A percentile compares a stretch with the other conserved stretches of the same genome.
These are phyloP conservation scores for Kingdonia uniflora DNA, from an alignment of 164 flowering plant species.

Conservation along the genomic window DNA sequence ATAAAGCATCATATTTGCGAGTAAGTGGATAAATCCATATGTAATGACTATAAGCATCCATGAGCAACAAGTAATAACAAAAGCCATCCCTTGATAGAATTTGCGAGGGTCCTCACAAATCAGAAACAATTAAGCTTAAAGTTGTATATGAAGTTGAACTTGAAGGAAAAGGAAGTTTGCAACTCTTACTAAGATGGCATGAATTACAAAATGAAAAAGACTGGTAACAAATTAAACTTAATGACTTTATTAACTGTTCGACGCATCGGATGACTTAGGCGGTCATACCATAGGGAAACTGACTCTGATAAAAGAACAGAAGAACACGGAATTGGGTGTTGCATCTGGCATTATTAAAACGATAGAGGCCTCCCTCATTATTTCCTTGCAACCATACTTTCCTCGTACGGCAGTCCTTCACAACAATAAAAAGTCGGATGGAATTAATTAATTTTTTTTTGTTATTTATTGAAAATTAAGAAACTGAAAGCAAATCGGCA, in stretches of 20 bases:
- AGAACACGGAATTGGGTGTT: not conserved
- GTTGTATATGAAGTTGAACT: not conserved
- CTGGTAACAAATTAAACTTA: not conserved
- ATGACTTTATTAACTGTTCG: not conserved
- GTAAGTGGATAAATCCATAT: not conserved
- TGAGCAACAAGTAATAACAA: too few relatives aligned
- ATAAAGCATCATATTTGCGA: not conserved
- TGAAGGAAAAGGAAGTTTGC: not conserved
- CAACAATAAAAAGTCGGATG: not conserved
- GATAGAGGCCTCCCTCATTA: not conserved
- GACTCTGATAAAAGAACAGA: not conserved
- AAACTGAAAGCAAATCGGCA: not conserved
- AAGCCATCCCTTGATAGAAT: too few relatives aligned
- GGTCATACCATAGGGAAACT: not conserved
- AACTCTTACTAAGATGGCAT: not conserved
- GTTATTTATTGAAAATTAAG: not conserved
- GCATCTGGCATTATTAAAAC: not conserved
- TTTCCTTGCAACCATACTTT: not conserved
- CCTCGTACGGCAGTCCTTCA: not conserved
- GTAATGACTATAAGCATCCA: slow-evolving; percentile 1
- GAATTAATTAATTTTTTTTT: not conserved
- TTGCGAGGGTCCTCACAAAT: too few relatives aligned
- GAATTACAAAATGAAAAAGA: not conserved
- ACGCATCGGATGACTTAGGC: not conserved
- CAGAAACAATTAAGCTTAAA: slow-evolving; percentile 3